A percentile compares a stretch with the other conserved stretches of the same genome.
phyloP scores from a whole-genome alignment of 1,139 yeast genomes.

The Geotrichum klebahnii region DNA sequence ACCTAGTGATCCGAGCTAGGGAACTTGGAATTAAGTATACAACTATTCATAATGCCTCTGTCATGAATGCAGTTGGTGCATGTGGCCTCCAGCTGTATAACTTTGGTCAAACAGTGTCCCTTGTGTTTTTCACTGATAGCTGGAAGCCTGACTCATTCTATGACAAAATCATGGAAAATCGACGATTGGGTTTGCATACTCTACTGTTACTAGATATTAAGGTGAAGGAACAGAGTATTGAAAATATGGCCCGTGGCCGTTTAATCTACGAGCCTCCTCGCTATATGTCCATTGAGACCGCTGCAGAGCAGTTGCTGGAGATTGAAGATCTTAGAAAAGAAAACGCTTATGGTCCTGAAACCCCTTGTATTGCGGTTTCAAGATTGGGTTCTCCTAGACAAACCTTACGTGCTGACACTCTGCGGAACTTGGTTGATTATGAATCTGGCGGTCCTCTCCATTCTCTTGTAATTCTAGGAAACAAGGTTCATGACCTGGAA shows the following conservation, averaged over 20 bases:
- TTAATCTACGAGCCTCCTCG: constrained; percentile 93
- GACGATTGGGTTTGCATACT: constrained; percentile 87
- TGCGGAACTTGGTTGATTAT: constrained; percentile 60
- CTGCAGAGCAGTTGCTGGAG: constrained; percentile 82
- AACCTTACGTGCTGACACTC: constrained; percentile 77
- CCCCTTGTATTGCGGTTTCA: constrained; percentile 92
- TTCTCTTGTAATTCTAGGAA: constrained; percentile 83
- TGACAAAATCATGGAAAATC: constrained; percentile 80
- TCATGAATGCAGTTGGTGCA: constrained; percentile 97
- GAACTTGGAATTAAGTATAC: constrained; percentile 74
- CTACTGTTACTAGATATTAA: constrained; percentile 83
- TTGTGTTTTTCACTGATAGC: constrained; percentile 88
- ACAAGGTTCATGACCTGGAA: constrained; percentile 91
- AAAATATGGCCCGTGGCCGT: constrained; percentile 90
- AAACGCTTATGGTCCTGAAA: constrained; percentile 64
- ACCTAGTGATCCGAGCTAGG: constrained; percentile 83
- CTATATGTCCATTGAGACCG: constrained; percentile 88
- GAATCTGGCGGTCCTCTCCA: constrained; percentile 95
- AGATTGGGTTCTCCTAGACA: constrained; percentile 86
- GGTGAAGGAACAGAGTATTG: constrained; percentile 93
- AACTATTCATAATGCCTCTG: constrained; percentile 90
- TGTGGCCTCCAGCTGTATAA: constrained; percentile 93
- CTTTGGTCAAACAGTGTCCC: constrained; percentile 93
- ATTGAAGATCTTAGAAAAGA: constrained; percentile 73
- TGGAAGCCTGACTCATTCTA: constrained; percentile 98